Evolutionary conservation across 148 eudicot genomes (phyloP).

Genomic region (Diospyros lotus): DNA sequence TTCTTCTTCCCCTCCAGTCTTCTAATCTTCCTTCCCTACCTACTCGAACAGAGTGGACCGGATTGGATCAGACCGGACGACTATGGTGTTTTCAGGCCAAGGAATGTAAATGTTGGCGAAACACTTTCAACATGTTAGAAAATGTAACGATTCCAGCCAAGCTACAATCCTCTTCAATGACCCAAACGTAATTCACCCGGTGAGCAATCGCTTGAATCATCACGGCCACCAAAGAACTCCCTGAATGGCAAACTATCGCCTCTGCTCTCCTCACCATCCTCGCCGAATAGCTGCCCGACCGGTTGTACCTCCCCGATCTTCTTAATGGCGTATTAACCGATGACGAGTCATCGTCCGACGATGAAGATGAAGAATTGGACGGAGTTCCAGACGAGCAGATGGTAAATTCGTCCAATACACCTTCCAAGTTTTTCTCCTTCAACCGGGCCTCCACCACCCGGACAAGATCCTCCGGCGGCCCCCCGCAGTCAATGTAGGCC

Average conservation of each 20-base stretch:
- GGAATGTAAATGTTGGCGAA: slow-evolving; percentile 44
- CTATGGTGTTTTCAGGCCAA: slow-evolving; percentile 21
- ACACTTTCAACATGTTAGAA: slow-evolving; percentile 53
- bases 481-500: slow-evolving; percentile 78
- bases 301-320: slow-evolving; percentile 25
- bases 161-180: slow-evolving; percentile 57
- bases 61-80: too few relatives aligned
- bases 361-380: slow-evolving; percentile 23
- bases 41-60: background rate
- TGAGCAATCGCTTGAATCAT: slow-evolving; percentile 88
- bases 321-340: slow-evolving; percentile 13
- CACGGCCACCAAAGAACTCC: slow-evolving; percentile 83
- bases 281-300: slow-evolving; percentile 56
- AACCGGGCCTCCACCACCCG: slow-evolving; percentile 45
- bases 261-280: slow-evolving; percentile 57
- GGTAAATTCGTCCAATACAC: slow-evolving; percentile 43
- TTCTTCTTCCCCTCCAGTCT: too few relatives aligned
- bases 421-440: slow-evolving; percentile 46
- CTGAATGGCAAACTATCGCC: slow-evolving; percentile 65
- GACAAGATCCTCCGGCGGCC: slow-evolving; percentile 67
- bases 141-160: slow-evolving; percentile 72
- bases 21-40: background rate
- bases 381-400: background rate
- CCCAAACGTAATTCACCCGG: slow-evolving; percentile 84
- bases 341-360: slow-evolving; percentile 47